Evolutionary conservation across 352 stramenopile species (phyloP).

Genomic region (Pythium periplocum): DNA sequence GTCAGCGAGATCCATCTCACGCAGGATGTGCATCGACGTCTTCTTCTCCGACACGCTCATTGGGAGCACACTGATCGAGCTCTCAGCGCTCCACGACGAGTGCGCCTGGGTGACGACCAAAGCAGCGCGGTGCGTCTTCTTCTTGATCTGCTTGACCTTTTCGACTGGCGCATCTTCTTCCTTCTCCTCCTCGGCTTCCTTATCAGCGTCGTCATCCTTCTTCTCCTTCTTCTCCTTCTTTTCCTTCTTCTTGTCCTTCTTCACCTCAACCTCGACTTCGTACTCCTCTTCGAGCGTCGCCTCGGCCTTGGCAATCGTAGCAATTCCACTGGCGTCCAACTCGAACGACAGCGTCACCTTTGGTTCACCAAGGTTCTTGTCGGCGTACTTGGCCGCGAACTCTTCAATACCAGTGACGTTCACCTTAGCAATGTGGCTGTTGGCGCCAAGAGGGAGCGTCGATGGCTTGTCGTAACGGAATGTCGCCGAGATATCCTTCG

Average conservation of each 20-base stretch:
- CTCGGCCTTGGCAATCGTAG: slow-evolving; percentile 90
- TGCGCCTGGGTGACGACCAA: slow-evolving; percentile 53
- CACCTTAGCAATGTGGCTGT: slow-evolving; percentile 85
- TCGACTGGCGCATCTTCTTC: slow-evolving; percentile 51
- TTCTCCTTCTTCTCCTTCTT: slow-evolving; percentile 27
- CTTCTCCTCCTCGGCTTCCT: slow-evolving; percentile 27
- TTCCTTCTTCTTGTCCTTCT: slow-evolving; percentile 46
- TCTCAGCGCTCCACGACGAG: slow-evolving; percentile 25
- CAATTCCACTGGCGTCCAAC: slow-evolving; percentile 90
- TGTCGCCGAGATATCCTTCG: slow-evolving; percentile 86
- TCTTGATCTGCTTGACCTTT: slow-evolving; percentile 89
- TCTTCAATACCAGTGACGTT: slow-evolving; percentile 91
- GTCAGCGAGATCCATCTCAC: slow-evolving; percentile 67
- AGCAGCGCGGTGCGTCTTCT: slow-evolving; percentile 76
- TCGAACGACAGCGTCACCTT: slow-evolving; percentile 95
- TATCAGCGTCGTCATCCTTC: slow-evolving; percentile 39
- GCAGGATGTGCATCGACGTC: slow-evolving; percentile 58
- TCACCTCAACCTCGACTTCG: slow-evolving; percentile 61
- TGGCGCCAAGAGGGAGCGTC: slow-evolving; percentile 60
- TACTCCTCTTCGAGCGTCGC: slow-evolving; percentile 86
- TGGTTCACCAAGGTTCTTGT: slow-evolving; percentile 86
- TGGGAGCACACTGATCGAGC: slow-evolving; percentile 46
- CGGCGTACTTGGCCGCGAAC: slow-evolving; percentile 84
- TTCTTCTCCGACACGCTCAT: slow-evolving; percentile 64
- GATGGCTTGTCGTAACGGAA: slow-evolving; percentile 91